Evolutionary conservation across 2,329 filamentous ascomycete species (phyloP), one percentile per base, ranked within the genome.

Genomic region (Penicillium sp.): DNA sequence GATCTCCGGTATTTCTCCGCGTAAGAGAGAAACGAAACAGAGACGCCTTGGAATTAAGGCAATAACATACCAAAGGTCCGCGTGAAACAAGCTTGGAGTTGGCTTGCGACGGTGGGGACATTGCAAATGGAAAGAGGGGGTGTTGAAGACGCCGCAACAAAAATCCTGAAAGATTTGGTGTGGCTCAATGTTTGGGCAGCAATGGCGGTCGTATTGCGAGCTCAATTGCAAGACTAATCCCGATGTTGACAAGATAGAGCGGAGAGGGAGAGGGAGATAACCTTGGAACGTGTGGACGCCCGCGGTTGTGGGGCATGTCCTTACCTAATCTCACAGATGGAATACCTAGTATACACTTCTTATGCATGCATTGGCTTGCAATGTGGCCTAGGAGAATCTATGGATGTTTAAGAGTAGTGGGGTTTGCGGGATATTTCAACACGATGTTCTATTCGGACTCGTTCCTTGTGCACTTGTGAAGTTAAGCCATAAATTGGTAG

Each of bases 51-150:
- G 7, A 7, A 23, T 23, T 23, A 7, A 23, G 21, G 21, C n/a
- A 21, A n/a, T 26, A 15, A 36, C 58, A 17, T 64, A 67, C 64
- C 60, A 67, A 48, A 30, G 63, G 62, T 15, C 50, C 62, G 27
- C 44, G 55, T 5, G 61, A 62, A 13, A 65, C 21, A 25, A 60
- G 43, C 33, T 58, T 61, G 16, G 61, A 64, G 37, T 58, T 45
- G 19, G 54, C 47, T 34, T 56, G 50, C 18, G 38, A 50, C 9
- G 47, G 44, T 8, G 45, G 34, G 20, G 58, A 52, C 54, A 61
- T 58, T 16, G 10, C 34, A 4, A 11, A 28, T 36, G 36, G 10
- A 23, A 19, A 11, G 16, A 27, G 15, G 19, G 27, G 29, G 25
- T 9, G 14, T 27, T 27, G 25, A 27, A 27, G 14, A 23, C 21